Percentiles rank a stretch among this genome's conserved stretches.
Conservation (phyloP, 176 grass and related monocot genomes). For the Juncus inflexus region DNA sequence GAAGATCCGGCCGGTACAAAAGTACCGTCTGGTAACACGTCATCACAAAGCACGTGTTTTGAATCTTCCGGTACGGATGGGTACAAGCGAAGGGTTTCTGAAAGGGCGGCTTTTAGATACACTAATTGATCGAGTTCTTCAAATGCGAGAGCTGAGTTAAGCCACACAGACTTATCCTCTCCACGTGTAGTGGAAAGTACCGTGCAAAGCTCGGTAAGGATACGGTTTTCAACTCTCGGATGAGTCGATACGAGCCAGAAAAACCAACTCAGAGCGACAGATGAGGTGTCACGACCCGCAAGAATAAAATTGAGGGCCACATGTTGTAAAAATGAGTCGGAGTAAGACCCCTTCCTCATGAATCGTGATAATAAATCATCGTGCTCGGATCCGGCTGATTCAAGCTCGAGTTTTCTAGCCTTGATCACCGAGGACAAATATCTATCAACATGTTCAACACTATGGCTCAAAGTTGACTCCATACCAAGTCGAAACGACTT, state of each 20-base stretch:
- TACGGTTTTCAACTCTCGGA: conserved; percentile 44
- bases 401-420: conserved; percentile 78
- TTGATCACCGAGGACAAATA: conserved; percentile 84
- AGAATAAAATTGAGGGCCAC: conserved; percentile 99
- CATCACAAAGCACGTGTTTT: conserved; percentile 75
- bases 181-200: conserved; percentile 64
- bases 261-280: conserved; percentile 94
- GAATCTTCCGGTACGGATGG: conserved; percentile 95
- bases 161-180: conserved; percentile 41
- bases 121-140: conserved; percentile 85
- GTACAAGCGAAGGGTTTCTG: conserved; percentile 87
- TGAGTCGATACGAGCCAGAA: conserved; percentile 97
- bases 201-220: conserved; percentile 67
- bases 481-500: conserved; percentile 72
- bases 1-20: conserved; percentile 85
- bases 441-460: conserved; percentile 72
- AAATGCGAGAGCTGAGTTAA: conserved; percentile 54
- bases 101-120: conserved; percentile 94
- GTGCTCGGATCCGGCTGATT: conserved; percentile 36
- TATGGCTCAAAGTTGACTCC: conserved; percentile 67
- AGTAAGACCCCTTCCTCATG: conserved; percentile 90
- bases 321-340: conserved; percentile 78
- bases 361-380: conserved; percentile 96
- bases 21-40: conserved; percentile 80
- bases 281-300: conserved; percentile 96